Conservation (phyloP, 2,329 filamentous ascomycete species). For the Hypoxylon sp. region DNA sequence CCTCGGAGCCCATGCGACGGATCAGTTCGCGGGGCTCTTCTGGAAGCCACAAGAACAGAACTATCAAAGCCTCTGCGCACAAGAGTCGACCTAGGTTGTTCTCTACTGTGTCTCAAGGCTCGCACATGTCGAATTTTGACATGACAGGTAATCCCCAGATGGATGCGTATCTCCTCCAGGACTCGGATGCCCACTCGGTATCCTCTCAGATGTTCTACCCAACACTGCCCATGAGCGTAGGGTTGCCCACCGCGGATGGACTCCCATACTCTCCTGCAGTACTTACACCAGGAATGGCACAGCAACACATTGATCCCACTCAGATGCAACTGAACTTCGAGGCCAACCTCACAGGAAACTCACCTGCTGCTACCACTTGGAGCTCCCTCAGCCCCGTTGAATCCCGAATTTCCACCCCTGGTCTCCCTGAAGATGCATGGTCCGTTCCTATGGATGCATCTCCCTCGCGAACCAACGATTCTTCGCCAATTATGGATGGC, state of each 20-base stretch:
- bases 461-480: constrained; percentile 61
- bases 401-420: constrained; percentile 66
- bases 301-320: constrained; percentile 69
- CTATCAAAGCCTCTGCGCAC: constrained; percentile 58
- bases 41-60: constrained; percentile 61
- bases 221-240: constrained; percentile 61
- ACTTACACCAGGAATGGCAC: constrained; percentile 58
- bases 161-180: constrained; percentile 66
- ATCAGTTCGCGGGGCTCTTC: constrained; percentile 60
- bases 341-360: constrained; percentile 61
- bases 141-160: constrained; percentile 67
- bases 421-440: constrained; percentile 64
- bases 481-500: constrained; percentile 64
- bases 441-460: constrained; percentile 57
- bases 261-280: constrained; percentile 60
- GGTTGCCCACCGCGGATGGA: constrained; percentile 58
- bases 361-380: constrained; percentile 66
- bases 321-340: constrained; percentile 69
- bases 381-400: constrained; percentile 65
- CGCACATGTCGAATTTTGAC: constrained; percentile 65
- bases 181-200: constrained; percentile 62
- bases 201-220: constrained; percentile 66
- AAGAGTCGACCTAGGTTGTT: constrained; percentile 61
- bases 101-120: constrained; percentile 62
- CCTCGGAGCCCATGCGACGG: constrained; percentile 61